Evolutionary conservation across 1,284 basidiomycete species (phyloP).

Genomic region (Takashimella koratensis): DNA sequence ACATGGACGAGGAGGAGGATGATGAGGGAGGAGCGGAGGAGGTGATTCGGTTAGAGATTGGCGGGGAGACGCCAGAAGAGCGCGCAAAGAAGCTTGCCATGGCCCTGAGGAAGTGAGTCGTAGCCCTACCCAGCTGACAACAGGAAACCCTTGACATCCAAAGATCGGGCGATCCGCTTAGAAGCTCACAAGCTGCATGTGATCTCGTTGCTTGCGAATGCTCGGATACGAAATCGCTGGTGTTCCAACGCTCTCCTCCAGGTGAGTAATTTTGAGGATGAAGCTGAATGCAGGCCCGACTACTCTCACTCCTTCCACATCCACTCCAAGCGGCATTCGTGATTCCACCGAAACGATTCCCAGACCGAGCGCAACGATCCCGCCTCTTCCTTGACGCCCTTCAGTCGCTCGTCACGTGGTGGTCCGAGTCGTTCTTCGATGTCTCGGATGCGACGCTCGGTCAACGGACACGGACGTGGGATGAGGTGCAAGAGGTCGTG

Average conservation of each 20-base stretch:
- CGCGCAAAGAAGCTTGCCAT: constrained; percentile 37
- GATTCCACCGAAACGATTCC: constrained; percentile 77
- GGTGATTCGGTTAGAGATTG: constrained; percentile 40
- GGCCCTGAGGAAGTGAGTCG: constrained; percentile 40
- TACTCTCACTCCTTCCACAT: constrained; percentile 78
- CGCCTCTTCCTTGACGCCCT: constrained; percentile 79
- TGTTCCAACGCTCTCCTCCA: constrained; percentile 78
- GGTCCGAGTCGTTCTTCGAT: constrained; percentile 64
- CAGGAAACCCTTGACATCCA: constrained; percentile 48
- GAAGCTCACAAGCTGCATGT: constrained; percentile 85
- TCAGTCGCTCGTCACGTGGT: constrained; percentile 72
- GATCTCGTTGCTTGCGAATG: constrained; percentile 70
- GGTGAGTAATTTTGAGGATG: too few species aligned
- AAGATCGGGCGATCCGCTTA: constrained; percentile 67
- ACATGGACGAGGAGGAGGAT: constrained; percentile 14
- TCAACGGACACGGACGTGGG: constrained; percentile 68
- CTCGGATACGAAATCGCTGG: constrained; percentile 75
- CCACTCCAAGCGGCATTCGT: constrained; percentile 71
- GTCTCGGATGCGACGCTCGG: constrained; percentile 52
- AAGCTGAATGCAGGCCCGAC: too few species aligned
- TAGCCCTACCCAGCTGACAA: not conserved
- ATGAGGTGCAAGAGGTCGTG: constrained; percentile 53
- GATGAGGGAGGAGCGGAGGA: constrained; percentile 26
- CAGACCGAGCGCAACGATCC: constrained; percentile 72
- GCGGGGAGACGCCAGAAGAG: constrained; percentile 41